Evolutionary conservation across 306 rosid species (phyloP).

Genomic region (Casuarina glauca): DNA sequence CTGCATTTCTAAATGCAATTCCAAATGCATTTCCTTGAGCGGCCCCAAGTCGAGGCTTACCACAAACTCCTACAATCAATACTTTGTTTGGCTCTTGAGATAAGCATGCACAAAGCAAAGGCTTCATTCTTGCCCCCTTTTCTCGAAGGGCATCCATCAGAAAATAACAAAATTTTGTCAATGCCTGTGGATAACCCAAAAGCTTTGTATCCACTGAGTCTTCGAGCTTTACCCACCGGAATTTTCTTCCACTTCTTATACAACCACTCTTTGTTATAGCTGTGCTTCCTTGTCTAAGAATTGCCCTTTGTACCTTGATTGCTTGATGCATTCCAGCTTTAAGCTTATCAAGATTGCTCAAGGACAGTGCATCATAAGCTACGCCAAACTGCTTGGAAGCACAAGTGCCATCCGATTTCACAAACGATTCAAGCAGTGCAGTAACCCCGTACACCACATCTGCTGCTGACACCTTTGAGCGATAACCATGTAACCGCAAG

Average conservation of each 20-base stretch:
- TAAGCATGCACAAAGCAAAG: slow-evolving; percentile 90
- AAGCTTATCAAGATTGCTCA: slow-evolving; percentile 71
- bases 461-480: slow-evolving; percentile 89
- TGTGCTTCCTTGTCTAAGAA: slow-evolving; percentile 88
- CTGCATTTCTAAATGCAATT: slow-evolving; percentile 73
- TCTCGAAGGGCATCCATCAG: slow-evolving; percentile 93
- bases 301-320: slow-evolving; percentile 78
- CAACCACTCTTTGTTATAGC: slow-evolving; percentile 78
- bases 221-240: slow-evolving; percentile 89
- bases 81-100: slow-evolving; percentile 76
- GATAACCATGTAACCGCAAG: slow-evolving; percentile 69
- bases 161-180: slow-evolving; percentile 89
- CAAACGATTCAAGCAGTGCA: slow-evolving; percentile 86
- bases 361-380: slow-evolving; percentile 86
- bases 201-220: slow-evolving; percentile 69
- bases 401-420: slow-evolving; percentile 69
- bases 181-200: slow-evolving; percentile 89
- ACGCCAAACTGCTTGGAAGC: slow-evolving; percentile 79
- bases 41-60: slow-evolving; percentile 92
- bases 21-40: slow-evolving; percentile 89
- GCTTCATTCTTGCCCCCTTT: slow-evolving; percentile 95
- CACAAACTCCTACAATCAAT: slow-evolving; percentile 87
- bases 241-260: slow-evolving; percentile 87
- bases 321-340: slow-evolving; percentile 88
- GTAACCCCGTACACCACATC: slow-evolving; percentile 98